Evolutionary conservation across 371 early-diverging fungal species (phyloP).

Genomic region (Syncephalastrum contaminatum): DNA sequence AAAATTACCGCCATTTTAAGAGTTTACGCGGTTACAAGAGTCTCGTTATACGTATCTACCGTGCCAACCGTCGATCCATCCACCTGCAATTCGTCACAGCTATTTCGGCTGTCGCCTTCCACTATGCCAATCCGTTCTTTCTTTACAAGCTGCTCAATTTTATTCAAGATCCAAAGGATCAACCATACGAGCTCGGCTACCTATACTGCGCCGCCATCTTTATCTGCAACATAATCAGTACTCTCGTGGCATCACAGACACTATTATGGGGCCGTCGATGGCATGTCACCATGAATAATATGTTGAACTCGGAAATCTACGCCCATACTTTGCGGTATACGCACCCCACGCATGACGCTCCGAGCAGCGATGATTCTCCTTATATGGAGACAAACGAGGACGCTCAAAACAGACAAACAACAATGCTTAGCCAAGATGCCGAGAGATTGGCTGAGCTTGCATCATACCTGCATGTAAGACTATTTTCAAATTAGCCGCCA

Average conservation of each 20-base stretch:
- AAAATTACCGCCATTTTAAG: slow-evolving; percentile 34
- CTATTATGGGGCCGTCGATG: slow-evolving; percentile 59
- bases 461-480: slow-evolving; percentile 50
- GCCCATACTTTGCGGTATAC: slow-evolving; percentile 46
- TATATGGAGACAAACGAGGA: slow-evolving; percentile 27
- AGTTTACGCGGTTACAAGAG: slow-evolving; percentile 4
- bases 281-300: slow-evolving; percentile 55
- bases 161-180: slow-evolving; percentile 39
- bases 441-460: slow-evolving; percentile 65
- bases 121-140: slow-evolving; percentile 58
- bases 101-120: slow-evolving; percentile 47
- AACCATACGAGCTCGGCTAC: slow-evolving; percentile 41
- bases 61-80: slow-evolving; percentile 32
- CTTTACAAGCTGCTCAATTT: slow-evolving; percentile 45
- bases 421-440: slow-evolving; percentile 81
- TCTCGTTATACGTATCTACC: slow-evolving; percentile 27
- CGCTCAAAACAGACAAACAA: slow-evolving; percentile 58
- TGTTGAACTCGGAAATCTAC: slow-evolving; percentile 59
- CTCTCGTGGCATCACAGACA: slow-evolving; percentile 58
- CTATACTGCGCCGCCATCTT: slow-evolving; percentile 55
- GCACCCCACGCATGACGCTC: background rate
- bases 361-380: slow-evolving; percentile 11
- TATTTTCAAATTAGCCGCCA: background rate
- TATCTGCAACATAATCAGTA: slow-evolving; percentile 50
- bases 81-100: slow-evolving; percentile 50